These are phyloP conservation scores for Acanthamoeba quina DNA, from an alignment of 208 protist species.

Conservation along the genomic window DNA sequence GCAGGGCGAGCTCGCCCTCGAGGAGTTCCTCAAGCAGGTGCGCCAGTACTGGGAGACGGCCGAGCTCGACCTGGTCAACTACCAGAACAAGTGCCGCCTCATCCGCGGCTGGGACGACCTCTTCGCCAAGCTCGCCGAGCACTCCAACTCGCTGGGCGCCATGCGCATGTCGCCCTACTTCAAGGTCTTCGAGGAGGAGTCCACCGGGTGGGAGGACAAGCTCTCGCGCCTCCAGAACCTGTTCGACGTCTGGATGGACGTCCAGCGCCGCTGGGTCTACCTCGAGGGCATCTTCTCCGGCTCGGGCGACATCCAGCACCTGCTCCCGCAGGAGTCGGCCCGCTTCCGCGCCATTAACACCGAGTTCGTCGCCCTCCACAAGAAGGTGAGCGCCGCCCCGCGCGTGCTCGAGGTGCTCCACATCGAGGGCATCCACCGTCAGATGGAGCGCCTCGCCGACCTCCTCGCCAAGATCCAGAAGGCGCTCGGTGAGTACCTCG, in stretches of 20 bases:
- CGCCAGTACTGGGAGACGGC: slow-evolving; percentile 94
- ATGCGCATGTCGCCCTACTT: slow-evolving; percentile 98
- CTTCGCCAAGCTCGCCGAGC: slow-evolving; percentile 95
- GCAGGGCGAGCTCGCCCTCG: slow-evolving; percentile 93
- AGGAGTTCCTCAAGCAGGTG: slow-evolving; percentile 93
- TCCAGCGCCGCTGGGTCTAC: slow-evolving; percentile 98
- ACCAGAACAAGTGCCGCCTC: slow-evolving; percentile 96
- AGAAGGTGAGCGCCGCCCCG: slow-evolving; percentile 90
- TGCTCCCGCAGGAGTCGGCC: slow-evolving; percentile 96
- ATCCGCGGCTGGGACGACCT: slow-evolving; percentile 98
- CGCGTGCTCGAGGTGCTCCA: slow-evolving; percentile 95
- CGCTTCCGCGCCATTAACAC: slow-evolving; percentile 95
- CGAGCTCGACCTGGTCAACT: slow-evolving; percentile 95
- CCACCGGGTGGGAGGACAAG: slow-evolving; percentile 94
- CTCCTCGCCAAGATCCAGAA: slow-evolving; percentile 97
- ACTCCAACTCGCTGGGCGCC: slow-evolving; percentile 94
- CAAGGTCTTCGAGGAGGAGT: slow-evolving; percentile 93
- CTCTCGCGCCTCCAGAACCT: slow-evolving; percentile 94
- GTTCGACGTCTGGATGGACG: slow-evolving; percentile 96
- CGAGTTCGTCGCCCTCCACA: slow-evolving; percentile 96
- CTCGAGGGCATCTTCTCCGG: slow-evolving; percentile 97
- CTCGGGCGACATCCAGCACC: slow-evolving; percentile 95
- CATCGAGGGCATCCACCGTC: slow-evolving; percentile 91
- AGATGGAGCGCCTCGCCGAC: slow-evolving; percentile 94
- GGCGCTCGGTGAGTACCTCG: slow-evolving; percentile 97